phyloP scores from a whole-genome alignment of 164 flowering plant species.

The Annona squamosa region DNA sequence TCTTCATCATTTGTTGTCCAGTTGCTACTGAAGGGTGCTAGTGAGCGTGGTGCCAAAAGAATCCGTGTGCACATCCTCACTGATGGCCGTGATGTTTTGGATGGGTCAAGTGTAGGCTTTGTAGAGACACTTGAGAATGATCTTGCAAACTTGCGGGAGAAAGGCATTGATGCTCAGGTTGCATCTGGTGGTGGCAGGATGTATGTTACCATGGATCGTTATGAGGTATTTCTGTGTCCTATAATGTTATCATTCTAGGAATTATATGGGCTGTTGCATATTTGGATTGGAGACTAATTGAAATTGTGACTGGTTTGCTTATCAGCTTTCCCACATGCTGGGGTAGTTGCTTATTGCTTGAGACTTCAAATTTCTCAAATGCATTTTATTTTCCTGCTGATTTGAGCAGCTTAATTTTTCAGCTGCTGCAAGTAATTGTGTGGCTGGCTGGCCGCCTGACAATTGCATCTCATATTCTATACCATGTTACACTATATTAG shows the following conservation, averaged over 20 bases:
- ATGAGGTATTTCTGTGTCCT: conserved; percentile 52
- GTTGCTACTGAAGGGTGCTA: conserved; percentile 82
- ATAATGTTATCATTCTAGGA: neutral
- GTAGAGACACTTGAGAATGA: conserved; percentile 85
- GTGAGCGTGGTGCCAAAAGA: conserved; percentile 83
- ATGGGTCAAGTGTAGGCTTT: conserved; percentile 91
- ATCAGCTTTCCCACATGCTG: neutral
- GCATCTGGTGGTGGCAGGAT: conserved; percentile 99
- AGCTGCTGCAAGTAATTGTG: neutral
- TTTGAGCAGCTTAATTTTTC: neutral
- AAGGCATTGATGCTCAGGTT: conserved; percentile 84
- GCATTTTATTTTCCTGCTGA: neutral
- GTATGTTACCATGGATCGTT: conserved; percentile 98
- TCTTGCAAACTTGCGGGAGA: conserved; percentile 56
- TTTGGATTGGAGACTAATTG: neutral
- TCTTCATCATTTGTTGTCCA: conserved; percentile 24
- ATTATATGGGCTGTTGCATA: neutral
- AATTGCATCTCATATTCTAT: neutral
- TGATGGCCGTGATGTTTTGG: conserved; percentile 96
- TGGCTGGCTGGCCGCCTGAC: neutral
- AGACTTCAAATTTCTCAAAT: neutral
- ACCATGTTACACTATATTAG: neutral
- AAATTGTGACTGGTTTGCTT: neutral
- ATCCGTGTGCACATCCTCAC: conserved; percentile 90
- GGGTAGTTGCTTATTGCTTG: too few relatives aligned